Evolutionary conservation across 169 alveolate genomes (phyloP).

Genomic region (Cryptosporidium viatorum): DNA sequence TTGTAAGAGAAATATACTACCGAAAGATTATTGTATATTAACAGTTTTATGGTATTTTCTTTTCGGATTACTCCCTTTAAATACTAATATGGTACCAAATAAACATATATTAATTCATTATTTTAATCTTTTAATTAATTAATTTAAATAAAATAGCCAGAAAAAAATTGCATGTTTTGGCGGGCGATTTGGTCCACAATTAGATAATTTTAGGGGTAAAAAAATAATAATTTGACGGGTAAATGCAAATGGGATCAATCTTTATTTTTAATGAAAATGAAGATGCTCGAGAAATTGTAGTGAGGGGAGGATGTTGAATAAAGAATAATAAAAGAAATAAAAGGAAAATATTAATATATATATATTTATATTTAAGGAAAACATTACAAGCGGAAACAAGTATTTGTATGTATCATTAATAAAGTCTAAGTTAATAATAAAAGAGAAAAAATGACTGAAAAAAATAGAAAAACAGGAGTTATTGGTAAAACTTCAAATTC

Average conservation of each 20-base stretch:
- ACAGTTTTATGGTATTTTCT: not conserved
- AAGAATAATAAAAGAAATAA: not conserved
- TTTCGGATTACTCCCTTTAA: not conserved
- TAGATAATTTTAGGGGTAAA: not conserved
- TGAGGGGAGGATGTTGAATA: not conserved
- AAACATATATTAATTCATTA: not conserved
- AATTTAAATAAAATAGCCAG: not conserved
- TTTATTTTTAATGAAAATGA: not conserved
- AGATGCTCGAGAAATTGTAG: constrained; percentile 25
- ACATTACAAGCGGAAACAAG: too few relatives aligned
- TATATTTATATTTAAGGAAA: too few relatives aligned
- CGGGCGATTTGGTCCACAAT: constrained; percentile 18
- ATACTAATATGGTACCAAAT: not conserved
- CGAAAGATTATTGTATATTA: too few relatives aligned
- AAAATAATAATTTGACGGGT: constrained; percentile 6
- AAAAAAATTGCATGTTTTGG: constrained; percentile 32
- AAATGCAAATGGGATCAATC: not conserved
- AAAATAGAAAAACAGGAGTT: not conserved
- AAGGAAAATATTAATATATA: not conserved
- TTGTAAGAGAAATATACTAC: too few relatives aligned
- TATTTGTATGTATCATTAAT: not conserved
- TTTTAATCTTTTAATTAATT: not conserved
- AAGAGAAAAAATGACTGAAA: not conserved
- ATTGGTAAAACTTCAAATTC: not conserved
- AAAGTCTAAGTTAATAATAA: too few relatives aligned